Evolutionary conservation across 169 alveolate species (phyloP).

Genomic region (Eimeria tenella): DNA sequence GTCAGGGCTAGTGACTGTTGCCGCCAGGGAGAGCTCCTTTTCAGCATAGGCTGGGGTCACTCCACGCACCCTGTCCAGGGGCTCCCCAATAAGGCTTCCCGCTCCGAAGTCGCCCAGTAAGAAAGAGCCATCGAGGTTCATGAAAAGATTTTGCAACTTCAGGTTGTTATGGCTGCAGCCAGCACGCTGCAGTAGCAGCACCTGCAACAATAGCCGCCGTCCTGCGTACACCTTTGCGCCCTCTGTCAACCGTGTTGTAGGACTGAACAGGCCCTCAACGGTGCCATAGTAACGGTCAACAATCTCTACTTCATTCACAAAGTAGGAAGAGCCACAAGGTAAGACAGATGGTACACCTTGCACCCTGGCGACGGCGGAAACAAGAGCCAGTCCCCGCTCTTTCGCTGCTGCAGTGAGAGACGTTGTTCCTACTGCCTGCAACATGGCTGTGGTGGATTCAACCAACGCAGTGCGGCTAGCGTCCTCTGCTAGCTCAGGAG

Average conservation of each 20-base stretch:
- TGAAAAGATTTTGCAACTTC: neutral
- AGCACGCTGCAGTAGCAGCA: slow-evolving; percentile 33
- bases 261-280: neutral
- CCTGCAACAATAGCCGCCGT: slow-evolving; percentile 10
- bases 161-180: slow-evolving; percentile 32
- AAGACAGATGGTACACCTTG: neutral
- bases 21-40: neutral
- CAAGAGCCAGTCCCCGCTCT: neutral
- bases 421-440: neutral
- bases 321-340: neutral
- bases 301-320: neutral
- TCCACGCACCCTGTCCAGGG: neutral
- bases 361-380: neutral
- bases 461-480: neutral
- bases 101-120: slow-evolving; percentile 23
- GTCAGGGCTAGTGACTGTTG: neutral
- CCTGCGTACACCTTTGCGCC: slow-evolving; percentile 18
- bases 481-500: neutral
- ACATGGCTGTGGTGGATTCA: neutral
- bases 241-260: neutral
- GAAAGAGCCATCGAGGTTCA: slow-evolving; percentile 10
- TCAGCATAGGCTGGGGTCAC: neutral
- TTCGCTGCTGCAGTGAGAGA: neutral
- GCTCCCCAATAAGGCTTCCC: slow-evolving; percentile 20
- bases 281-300: neutral